phyloP scores from a whole-genome alignment of 2,329 filamentous ascomycete species.

The Grosmannia serpens region DNA sequence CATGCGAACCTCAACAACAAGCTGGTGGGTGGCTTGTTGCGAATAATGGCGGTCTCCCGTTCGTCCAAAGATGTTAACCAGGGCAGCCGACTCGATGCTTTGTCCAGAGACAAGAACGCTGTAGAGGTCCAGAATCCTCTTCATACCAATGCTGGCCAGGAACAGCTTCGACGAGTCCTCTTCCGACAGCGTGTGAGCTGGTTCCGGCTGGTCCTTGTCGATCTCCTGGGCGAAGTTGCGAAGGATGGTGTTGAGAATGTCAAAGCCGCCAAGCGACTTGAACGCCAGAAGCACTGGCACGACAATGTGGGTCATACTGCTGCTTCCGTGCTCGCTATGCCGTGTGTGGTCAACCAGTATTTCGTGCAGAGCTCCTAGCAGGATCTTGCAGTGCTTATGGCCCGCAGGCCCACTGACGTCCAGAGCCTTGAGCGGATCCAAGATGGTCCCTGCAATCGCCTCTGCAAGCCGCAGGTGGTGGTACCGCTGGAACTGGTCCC shows the following conservation, averaged over 20 bases:
- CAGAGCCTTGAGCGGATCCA: constrained; percentile 50
- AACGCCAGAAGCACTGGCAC: constrained; percentile 79
- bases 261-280: constrained; percentile 67
- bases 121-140: constrained; percentile 78
- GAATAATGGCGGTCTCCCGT: constrained; percentile 28
- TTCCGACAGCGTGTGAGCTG: neutral
- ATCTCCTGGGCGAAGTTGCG: constrained; percentile 50
- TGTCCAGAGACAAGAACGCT: constrained; percentile 65
- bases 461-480: constrained; percentile 46
- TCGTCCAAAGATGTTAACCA: constrained; percentile 29
- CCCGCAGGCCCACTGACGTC: constrained; percentile 45
- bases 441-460: constrained; percentile 58
- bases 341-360: constrained; percentile 59
- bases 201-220: constrained; percentile 18
- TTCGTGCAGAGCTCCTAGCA: constrained; percentile 66
- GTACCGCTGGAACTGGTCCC: constrained; percentile 47
- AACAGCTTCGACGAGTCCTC: constrained; percentile 32
- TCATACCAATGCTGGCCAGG: constrained; percentile 49
- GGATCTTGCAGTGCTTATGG: constrained; percentile 72
- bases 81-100: constrained; percentile 64
- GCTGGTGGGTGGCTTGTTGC: constrained; percentile 48
- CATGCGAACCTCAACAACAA: constrained; percentile 76
- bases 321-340: constrained; percentile 31
- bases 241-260: constrained; percentile 61
- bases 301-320: constrained; percentile 37